Base-by-base conservation (phyloP, 2,329 filamentous ascomycete species). In the Parascedosporium putredinis region DNA sequence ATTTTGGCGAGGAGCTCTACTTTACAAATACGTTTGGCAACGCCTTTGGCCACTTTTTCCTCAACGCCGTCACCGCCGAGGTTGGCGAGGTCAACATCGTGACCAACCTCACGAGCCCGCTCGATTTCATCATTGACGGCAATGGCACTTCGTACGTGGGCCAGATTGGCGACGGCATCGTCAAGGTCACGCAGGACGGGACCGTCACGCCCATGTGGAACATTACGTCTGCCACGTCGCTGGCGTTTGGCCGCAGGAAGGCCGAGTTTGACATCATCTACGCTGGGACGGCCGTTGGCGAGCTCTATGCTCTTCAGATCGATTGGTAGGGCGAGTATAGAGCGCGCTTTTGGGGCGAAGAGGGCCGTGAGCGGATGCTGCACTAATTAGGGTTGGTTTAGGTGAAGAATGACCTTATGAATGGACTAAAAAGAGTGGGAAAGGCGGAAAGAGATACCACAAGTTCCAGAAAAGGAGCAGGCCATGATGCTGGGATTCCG, bases 1-100 rank as follows among this genome's bases (percentile, higher is more conserved):
- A 54, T 20, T 24, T 47, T 23, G 24, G 42, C 4, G 52, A 50
- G 2, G 56, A 56, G 47, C 27, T 60, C 12, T 60, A 60, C 51
- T 52, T 58, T 24, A 58, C 53, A 24, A 56, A 55, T 38, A 54
- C 55, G 23, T 52, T 46, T 20, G 38, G 46, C 16, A 46, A 44
- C 16, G 49, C 54, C 25, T 47, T 53, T n/a, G 54, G 27, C n/a
- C 49, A 55, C 3, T 36, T 55, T 27, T 31, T 22, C 31, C 52
- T 58, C 18, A 45, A 53, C 22, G 16, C 29, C 3, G 1, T 12
- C 3, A 55, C 54, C 3, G 43, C 50, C 10, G 25, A 27, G 1
- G 10, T 38, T 2, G 48, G 53, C 23, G 46, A 51, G 5, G 18
- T 57, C 16, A 53, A 56, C 27, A 42, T 50, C 25, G 31, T 59